Evolutionary conservation across 139 green algal species (phyloP), one percentile per base, ranked within the genome.

Genomic region (Dunaliella sp.): DNA sequence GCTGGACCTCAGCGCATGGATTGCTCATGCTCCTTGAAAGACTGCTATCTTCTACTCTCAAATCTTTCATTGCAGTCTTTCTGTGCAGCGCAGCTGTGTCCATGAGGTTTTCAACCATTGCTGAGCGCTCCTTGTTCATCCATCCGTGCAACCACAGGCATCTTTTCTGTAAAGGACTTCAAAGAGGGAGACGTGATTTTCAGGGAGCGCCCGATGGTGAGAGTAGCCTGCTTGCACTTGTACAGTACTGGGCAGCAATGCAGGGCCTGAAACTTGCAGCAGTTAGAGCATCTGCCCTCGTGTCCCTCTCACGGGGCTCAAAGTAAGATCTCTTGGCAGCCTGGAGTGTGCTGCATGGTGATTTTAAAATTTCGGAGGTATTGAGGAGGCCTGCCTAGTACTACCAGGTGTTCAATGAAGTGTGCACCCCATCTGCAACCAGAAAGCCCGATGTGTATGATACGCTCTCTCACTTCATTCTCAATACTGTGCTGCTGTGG

Each of bases 181-280:
- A 38, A 36, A 22, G 7, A 81, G 37, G 76, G 76, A 12, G 76
- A 81, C 76, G 34, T 81, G 7, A 33, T 81, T 28, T 81, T 81
- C 76, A 81, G 76, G 31, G 76, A 81, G 76, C n/a, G 76, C 7
- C 76, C 76, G 30, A 24, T 81, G 76, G 76, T 81, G 76, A 36
- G 76, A 22, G 2, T 33, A 12, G 28, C 12, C 2, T 22, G 12
- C 30, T 81, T 81, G 76, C 76, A n/a, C 28, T 36, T 24, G n/a
- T 81, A 12, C 12, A 36, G 37, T 78, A 31, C 2, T 36, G 76
- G 1, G n/a, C 1, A 38, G 76, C n/a, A 81, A 28, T 38, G 2
- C 1, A 38, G 28, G n/a, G n/a, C 28, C 7, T 81, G 30, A 12
- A n/a, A 7, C 2, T 22, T 32, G 30, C 73, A 33, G 2, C 28